These are phyloP conservation scores for Arachis monticola DNA, from an alignment of 331 rosid species.

Conservation along the genomic window DNA sequence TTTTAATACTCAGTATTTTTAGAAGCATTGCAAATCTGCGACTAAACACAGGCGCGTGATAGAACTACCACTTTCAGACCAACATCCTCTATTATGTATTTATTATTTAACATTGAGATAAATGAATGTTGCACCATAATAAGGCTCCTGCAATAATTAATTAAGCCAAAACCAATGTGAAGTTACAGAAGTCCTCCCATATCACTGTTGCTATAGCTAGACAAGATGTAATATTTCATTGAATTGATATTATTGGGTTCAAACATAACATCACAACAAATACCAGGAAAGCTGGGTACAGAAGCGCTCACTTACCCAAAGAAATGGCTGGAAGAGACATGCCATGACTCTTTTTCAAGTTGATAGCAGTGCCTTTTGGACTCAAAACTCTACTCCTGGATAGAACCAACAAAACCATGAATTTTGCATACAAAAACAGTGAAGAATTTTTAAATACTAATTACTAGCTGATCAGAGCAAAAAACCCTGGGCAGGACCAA, in stretches of 20 bases:
- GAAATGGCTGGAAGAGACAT: conserved; percentile 42
- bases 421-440: conserved; percentile 14
- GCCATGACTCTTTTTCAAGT: conserved; percentile 24
- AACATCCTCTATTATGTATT: neutral
- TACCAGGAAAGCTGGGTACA: neutral
- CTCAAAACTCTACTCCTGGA: conserved; percentile 56
- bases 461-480: too few species aligned
- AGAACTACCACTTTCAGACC: neutral
- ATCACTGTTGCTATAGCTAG: conserved; percentile 8
- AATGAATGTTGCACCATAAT: neutral
- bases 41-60: conserved; percentile 4
- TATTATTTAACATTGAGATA: conserved; percentile 9
- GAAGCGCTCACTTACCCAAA: conserved; percentile 40
- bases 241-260: neutral
- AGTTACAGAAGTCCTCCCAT: conserved; percentile 6
- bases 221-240: neutral
- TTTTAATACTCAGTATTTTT: conserved; percentile 11
- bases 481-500: too few species aligned
- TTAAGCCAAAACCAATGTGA: conserved; percentile 23
- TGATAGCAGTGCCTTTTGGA: conserved; percentile 36
- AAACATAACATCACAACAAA: conserved; percentile 18
- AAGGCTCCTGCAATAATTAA: neutral
- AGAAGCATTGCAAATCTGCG: neutral
- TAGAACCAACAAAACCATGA: conserved; percentile 23
- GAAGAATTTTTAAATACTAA: too few species aligned